phyloP scores from a whole-genome alignment of 2,329 filamentous ascomycete species.

The Botryotinia globosa region DNA sequence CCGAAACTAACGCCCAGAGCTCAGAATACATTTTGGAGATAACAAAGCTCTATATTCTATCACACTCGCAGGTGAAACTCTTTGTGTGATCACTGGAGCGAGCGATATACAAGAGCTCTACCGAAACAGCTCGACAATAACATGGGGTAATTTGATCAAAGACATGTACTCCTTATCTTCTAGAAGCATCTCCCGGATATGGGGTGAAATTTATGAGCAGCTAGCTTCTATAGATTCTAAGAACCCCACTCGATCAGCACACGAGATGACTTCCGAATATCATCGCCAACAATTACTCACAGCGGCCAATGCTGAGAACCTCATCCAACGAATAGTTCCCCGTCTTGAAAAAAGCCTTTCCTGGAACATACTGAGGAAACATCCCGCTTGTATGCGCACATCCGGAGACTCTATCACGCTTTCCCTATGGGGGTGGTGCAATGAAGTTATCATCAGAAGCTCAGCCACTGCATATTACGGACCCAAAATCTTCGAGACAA shows the following conservation, averaged over 20 bases:
- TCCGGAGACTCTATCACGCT: background rate
- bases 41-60: background rate
- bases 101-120: background rate
- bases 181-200: background rate
- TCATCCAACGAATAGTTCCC: background rate
- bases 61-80: background rate
- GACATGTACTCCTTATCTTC: background rate
- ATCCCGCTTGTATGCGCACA: background rate
- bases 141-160: background rate
- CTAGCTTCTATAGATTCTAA: background rate
- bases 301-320: background rate
- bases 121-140: background rate
- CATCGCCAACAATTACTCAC: background rate
- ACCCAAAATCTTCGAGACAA: background rate
- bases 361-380: background rate
- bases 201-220: background rate
- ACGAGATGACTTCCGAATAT: slow-evolving; percentile 1
- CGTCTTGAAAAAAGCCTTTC: background rate
- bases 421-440: background rate
- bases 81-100: slow-evolving; percentile 1
- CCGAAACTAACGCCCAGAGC: background rate
- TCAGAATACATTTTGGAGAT: background rate
- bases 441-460: background rate
- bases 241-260: background rate
- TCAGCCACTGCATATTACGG: background rate